Conservation (phyloP, 768 basidiomycete species). For the Boletales sp. region DNA sequence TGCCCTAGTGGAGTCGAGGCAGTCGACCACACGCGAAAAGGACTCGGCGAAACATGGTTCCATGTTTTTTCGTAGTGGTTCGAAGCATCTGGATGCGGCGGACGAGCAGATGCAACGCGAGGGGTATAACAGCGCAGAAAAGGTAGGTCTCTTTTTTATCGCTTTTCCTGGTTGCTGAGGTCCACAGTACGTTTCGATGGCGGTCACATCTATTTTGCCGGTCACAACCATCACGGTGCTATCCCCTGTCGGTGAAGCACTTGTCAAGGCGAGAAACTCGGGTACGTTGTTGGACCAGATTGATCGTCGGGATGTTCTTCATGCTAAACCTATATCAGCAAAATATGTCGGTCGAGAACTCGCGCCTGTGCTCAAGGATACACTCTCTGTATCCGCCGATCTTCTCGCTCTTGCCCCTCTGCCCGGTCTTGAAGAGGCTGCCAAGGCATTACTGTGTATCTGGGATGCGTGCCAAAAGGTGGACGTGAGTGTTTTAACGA, state of each 20-base stretch:
- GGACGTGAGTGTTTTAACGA: constrained; percentile 43
- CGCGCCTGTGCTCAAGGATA: constrained; percentile 34
- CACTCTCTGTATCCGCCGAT: constrained; percentile 33
- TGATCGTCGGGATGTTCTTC: not conserved
- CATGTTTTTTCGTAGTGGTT: constrained; percentile 14
- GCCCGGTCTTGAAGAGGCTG: constrained; percentile 51
- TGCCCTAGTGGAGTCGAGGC: not conserved
- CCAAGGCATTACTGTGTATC: constrained; percentile 50
- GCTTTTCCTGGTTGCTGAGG: not conserved
- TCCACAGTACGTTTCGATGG: constrained; percentile 23
- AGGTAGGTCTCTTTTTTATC: constrained; percentile 4
- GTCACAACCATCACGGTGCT: constrained; percentile 13
- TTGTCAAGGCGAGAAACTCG: constrained; percentile 20
- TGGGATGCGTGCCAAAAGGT: constrained; percentile 62
- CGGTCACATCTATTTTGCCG: constrained; percentile 26
- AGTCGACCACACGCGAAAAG: constrained; percentile 2
- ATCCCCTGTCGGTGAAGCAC: constrained; percentile 23
- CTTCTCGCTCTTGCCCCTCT: constrained; percentile 50
- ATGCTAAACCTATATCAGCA: constrained; percentile 15
- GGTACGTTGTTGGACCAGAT: constrained; percentile 3
- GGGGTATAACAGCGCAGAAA: constrained; percentile 30
- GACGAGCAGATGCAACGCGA: constrained; percentile 10
- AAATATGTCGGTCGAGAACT: constrained; percentile 33
- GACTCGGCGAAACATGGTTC: constrained; percentile 31
- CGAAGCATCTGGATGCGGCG: constrained; percentile 16